These are phyloP conservation scores for Brassica cretica DNA, from an alignment of 345 rosid species.

Conservation along the genomic window DNA sequence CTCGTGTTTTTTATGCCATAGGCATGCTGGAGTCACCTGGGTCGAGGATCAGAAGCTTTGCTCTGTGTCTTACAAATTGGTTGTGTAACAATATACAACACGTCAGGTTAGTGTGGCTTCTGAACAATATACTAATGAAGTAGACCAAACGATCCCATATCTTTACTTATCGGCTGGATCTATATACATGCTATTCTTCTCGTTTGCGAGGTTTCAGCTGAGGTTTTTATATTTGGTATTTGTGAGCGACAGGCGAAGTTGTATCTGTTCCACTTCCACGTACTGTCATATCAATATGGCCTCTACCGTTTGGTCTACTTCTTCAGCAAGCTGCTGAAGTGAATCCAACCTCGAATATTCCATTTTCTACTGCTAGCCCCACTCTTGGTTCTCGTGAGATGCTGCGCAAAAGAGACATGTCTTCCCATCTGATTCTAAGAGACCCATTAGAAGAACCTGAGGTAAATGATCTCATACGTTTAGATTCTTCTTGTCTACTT, in stretches of 20 bases:
- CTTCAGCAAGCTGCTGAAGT: conserved; percentile 70
- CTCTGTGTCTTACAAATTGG: conserved; percentile 77
- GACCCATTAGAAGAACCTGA: conserved; percentile 82
- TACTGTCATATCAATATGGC: conserved; percentile 76
- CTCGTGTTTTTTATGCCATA: conserved; percentile 35
- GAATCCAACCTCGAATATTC: conserved; percentile 42
- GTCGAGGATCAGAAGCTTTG: conserved; percentile 58
- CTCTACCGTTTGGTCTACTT: conserved; percentile 87
- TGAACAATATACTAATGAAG: conserved; percentile 8
- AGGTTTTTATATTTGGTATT: conserved; percentile 14
- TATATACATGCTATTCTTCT: conserved; percentile 15
- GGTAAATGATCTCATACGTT: conserved; percentile 44
- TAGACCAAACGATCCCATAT: background rate
- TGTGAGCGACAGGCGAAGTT: conserved; percentile 67
- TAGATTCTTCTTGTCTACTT: conserved; percentile 21
- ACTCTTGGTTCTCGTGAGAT: conserved; percentile 56
- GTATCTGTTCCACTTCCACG: conserved; percentile 69
- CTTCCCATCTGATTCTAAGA: conserved; percentile 81
- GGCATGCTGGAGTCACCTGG: conserved; percentile 92
- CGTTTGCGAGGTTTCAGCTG: conserved; percentile 16
- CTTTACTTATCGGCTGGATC: conserved; percentile 9
- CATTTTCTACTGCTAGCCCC: conserved; percentile 57
- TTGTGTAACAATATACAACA: conserved; percentile 67
- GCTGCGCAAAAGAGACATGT: conserved; percentile 53
- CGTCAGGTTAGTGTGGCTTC: conserved; percentile 59